Evolutionary conservation across 805 yeast species (phyloP).

Genomic region (Zygoascus flipseniorum): DNA sequence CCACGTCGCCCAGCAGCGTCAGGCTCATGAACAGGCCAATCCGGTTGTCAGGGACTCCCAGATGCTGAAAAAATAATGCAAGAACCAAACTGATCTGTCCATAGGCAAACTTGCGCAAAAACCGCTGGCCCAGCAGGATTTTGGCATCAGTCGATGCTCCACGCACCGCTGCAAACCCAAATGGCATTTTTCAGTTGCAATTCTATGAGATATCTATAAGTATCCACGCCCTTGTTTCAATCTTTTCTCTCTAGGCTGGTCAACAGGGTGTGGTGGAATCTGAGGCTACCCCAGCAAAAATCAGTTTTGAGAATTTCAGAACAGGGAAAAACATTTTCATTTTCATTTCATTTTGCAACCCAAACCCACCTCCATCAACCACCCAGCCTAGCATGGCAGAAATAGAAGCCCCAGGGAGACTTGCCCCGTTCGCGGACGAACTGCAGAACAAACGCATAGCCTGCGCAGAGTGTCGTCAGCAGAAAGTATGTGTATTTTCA

Average conservation of each 20-base stretch:
- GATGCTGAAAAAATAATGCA: constrained; percentile 51
- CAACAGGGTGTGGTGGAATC: no score
- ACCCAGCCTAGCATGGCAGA: not conserved
- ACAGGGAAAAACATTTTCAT: not conserved
- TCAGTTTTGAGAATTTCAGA: not conserved
- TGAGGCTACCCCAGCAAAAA: no score
- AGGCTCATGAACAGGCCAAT: constrained; percentile 78
- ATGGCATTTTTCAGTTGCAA: not conserved
- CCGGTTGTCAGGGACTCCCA: constrained; percentile 45
- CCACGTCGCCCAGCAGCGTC: constrained; percentile 72
- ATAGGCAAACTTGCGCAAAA: constrained; percentile 62
- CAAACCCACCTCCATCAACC: not conserved
- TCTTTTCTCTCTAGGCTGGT: not conserved
- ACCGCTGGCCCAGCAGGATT: constrained; percentile 59
- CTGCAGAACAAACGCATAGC: constrained; percentile 41
- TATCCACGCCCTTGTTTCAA: not conserved
- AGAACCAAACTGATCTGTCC: constrained; percentile 75
- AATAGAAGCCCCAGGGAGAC: not conserved
- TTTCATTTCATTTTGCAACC: not conserved
- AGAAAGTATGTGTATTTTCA: constrained; percentile 39
- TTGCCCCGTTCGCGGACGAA: not conserved
- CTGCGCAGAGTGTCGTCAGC: constrained; percentile 94
- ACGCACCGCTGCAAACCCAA: not conserved
- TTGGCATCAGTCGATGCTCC: constrained; percentile 40
- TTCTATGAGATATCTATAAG: not conserved